phyloP scores from a whole-genome alignment of 768 basidiomycete species.

The Lepiota venenata region DNA sequence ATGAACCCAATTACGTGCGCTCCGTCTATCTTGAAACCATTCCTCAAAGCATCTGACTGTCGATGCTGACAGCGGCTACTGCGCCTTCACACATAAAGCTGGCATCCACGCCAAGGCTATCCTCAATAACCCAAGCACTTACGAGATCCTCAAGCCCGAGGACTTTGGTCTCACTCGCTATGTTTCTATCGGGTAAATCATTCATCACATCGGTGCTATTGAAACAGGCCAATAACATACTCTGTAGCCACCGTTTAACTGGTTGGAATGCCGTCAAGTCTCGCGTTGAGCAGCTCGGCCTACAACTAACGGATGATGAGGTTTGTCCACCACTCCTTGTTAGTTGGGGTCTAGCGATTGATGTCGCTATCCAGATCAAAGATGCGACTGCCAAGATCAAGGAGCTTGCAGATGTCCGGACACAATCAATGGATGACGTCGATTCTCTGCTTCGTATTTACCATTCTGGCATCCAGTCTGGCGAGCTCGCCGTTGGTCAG shows the following conservation, averaged over 20 bases:
- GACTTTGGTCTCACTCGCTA: slow-evolving; percentile 98
- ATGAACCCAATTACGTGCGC: slow-evolving; percentile 89
- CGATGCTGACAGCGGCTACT: slow-evolving; percentile 75
- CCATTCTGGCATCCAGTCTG: slow-evolving; percentile 90
- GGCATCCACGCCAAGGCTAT: slow-evolving; percentile 99
- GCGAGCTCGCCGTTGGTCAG: slow-evolving; percentile 92
- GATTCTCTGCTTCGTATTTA: slow-evolving; percentile 95
- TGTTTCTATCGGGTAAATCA: slow-evolving; percentile 86
- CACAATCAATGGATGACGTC: slow-evolving; percentile 99
- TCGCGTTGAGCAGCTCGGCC: slow-evolving; percentile 94
- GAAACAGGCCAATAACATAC: background rate
- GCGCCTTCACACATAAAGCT: slow-evolving; percentile 99
- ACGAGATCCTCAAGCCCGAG: slow-evolving; percentile 98
- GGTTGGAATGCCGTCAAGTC: slow-evolving; percentile 99
- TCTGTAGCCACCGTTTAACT: slow-evolving; percentile 80
- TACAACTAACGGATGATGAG: slow-evolving; percentile 88
- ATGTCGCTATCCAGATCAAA: slow-evolving; percentile 62
- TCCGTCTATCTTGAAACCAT: slow-evolving; percentile 1
- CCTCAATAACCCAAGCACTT: slow-evolving; percentile 93
- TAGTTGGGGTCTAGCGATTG: slow-evolving; percentile 7
- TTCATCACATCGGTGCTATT: background rate
- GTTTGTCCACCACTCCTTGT: slow-evolving; percentile 31
- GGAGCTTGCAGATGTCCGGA: slow-evolving; percentile 96
- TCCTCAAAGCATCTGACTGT: background rate
- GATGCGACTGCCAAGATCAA: slow-evolving; percentile 99